A percentile compares a stretch with the other conserved stretches of the same genome.
Conservation (phyloP, 225 moss, liverwort and hornwort genomes). For the Takakia lepidozioides region DNA sequence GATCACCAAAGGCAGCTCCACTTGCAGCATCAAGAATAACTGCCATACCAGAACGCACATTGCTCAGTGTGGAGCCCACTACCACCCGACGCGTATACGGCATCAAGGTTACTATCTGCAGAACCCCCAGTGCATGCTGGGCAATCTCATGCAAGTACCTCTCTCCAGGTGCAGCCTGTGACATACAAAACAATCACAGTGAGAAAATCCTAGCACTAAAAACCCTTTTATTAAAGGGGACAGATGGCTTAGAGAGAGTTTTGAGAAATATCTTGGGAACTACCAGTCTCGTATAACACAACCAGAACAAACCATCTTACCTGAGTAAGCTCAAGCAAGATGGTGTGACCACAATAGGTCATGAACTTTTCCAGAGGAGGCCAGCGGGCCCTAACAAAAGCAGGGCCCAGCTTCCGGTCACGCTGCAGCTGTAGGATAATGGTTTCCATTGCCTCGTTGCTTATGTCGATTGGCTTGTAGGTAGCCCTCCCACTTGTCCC, state of each 20-base stretch:
- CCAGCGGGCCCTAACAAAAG: constrained; percentile 90
- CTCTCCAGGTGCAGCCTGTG: constrained; percentile 92
- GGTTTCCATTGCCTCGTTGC: constrained; percentile 92
- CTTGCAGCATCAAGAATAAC: constrained; percentile 95
- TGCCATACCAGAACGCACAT: constrained; percentile 95
- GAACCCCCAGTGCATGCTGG: constrained; percentile 87
- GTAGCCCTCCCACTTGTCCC: constrained; percentile 69
- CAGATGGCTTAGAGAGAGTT: not conserved
- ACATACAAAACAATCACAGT: constrained; percentile 3
- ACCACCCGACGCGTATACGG: constrained; percentile 84
- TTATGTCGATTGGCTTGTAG: constrained; percentile 91
- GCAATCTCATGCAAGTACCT: constrained; percentile 89
- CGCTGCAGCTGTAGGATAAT: constrained; percentile 90
- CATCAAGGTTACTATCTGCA: constrained; percentile 94
- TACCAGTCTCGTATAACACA: no score
- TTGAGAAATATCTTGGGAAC: no score
- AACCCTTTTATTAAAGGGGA: not conserved
- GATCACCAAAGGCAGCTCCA: constrained; percentile 85
- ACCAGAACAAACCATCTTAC: constrained; percentile 20
- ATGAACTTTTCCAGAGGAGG: constrained; percentile 82
- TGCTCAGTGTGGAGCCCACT: constrained; percentile 78
- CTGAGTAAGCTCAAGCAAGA: constrained; percentile 94
- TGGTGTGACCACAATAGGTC: constrained; percentile 74
- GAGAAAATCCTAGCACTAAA: no score
- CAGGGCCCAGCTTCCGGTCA: constrained; percentile 96